Percentiles rank a stretch among this genome's conserved stretches.
Evolutionary conservation across 2,329 filamentous ascomycete species (phyloP).

Genomic region (Colletotrichum incanum): DNA sequence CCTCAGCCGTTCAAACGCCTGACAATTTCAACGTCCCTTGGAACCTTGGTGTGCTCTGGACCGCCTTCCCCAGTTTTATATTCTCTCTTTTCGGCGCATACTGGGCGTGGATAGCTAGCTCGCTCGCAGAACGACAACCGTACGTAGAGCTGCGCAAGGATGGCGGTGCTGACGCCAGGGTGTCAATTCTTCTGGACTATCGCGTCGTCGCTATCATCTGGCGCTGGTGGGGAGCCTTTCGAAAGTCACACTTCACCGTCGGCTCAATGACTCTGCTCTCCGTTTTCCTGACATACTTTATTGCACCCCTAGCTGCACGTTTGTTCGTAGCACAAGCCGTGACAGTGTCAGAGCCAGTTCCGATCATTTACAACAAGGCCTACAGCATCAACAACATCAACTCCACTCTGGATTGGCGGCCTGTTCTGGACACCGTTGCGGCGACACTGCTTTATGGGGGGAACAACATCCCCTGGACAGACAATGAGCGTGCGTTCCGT

Average conservation of each 20-base stretch:
- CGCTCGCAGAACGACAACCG: conserved; percentile 16
- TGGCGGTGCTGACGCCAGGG: conserved; percentile 3
- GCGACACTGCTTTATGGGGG: conserved; percentile 15
- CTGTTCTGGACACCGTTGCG: conserved; percentile 7
- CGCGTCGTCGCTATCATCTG: conserved; percentile 15
- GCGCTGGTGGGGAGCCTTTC: conserved; percentile 22
- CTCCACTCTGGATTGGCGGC: conserved; percentile 24
- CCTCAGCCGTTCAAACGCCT: neutral
- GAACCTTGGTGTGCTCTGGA: conserved; percentile 14
- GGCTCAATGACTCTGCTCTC: conserved; percentile 8
- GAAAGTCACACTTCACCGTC: conserved; percentile 3
- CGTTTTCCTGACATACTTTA: conserved; percentile 6
- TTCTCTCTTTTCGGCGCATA: conserved; percentile 24
- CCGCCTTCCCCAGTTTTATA: conserved; percentile 5
- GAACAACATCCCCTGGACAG: conserved; percentile 15
- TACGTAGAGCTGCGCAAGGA: conserved; percentile 21
- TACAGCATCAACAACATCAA: conserved; percentile 3
- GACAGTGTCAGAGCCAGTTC: neutral
- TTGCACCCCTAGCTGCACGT: conserved; percentile 17
- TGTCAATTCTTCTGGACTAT: conserved; percentile 16
- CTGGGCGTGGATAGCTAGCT: conserved; percentile 21
- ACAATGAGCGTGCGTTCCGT: conserved; percentile 4
- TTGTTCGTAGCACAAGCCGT: conserved; percentile 18
- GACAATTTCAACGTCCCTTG: neutral
- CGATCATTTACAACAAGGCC: neutral